Conservation (phyloP, 2,329 filamentous ascomycete species). For the Bipolaris zeicola region DNA sequence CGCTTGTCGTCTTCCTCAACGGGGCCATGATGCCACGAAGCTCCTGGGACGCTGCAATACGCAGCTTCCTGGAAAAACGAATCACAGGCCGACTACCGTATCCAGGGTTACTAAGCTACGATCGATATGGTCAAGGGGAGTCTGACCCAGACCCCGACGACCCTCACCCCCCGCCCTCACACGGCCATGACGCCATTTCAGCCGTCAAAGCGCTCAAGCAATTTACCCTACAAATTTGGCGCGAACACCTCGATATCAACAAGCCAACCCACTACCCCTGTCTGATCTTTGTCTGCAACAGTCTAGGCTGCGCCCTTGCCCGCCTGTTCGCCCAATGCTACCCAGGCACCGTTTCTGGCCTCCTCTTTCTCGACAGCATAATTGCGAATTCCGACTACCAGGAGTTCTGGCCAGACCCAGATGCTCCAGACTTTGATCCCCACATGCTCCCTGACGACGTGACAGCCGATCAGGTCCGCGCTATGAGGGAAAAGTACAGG, state of each 20-base stretch:
- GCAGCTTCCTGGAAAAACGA: conserved; percentile 36
- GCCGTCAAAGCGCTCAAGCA: conserved; percentile 54
- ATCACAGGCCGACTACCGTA: conserved; percentile 31
- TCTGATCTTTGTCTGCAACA: conserved; percentile 58
- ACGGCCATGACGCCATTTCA: conserved; percentile 57
- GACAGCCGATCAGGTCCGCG: conserved; percentile 41
- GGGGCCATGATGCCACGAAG: conserved; percentile 51
- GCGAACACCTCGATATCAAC: conserved; percentile 39
- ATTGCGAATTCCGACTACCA: conserved; percentile 64
- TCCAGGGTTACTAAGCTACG: conserved; percentile 60
- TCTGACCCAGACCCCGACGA: conserved; percentile 54
- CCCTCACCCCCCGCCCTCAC: conserved; percentile 38
- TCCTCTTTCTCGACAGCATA: conserved; percentile 63
- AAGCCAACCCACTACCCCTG: conserved; percentile 41
- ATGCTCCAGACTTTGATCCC: conserved; percentile 53
- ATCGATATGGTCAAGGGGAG: conserved; percentile 64
- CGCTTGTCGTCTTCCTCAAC: conserved; percentile 53
- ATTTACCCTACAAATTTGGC: conserved; percentile 51
- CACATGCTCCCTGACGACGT: conserved; percentile 50
- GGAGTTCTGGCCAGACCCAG: conserved; percentile 62
- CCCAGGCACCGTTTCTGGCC: conserved; percentile 53
- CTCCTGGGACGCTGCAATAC: conserved; percentile 47
- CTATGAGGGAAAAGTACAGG: conserved; percentile 45
- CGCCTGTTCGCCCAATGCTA: conserved; percentile 59
- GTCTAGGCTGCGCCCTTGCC: conserved; percentile 59